Percentiles rank a stretch among this genome's conserved stretches.
These are phyloP conservation scores for Centaurea solstitialis DNA, from an alignment of 129 eudicot species.

Conservation along the genomic window DNA sequence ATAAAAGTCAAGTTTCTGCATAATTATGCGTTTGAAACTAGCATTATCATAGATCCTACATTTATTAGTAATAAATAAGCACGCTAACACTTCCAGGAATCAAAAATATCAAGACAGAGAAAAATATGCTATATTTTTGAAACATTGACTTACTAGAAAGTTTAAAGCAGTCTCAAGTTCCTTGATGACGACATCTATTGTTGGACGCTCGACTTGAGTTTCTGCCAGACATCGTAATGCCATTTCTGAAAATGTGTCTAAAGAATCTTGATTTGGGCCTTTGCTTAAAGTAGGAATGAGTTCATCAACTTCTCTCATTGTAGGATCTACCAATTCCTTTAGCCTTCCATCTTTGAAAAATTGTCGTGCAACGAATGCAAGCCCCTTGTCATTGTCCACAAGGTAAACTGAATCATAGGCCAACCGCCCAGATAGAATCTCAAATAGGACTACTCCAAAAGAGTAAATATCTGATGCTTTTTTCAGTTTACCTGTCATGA, in stretches of 20 bases:
- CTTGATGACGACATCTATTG: background rate
- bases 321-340: background rate
- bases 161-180: background rate
- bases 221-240: background rate
- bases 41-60: too few species aligned
- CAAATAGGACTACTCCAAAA: background rate
- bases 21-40: too few species aligned
- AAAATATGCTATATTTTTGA: too few species aligned
- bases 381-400: background rate
- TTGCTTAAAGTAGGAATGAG: background rate
- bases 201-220: background rate
- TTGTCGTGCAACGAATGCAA: background rate
- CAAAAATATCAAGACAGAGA: too few species aligned
- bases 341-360: background rate
- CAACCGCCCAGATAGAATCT: background rate
- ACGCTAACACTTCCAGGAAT: too few species aligned
- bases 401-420: background rate
- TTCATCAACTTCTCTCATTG: background rate
- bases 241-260: background rate
- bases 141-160: background rate
- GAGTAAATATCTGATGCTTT: background rate
- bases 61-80: too few species aligned
- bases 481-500: background rate
- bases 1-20: too few species aligned
- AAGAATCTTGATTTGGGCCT: background rate